These are phyloP conservation scores for Orbilia brochopaga DNA, from an alignment of 2,329 filamentous ascomycete species.

Conservation along the genomic window DNA sequence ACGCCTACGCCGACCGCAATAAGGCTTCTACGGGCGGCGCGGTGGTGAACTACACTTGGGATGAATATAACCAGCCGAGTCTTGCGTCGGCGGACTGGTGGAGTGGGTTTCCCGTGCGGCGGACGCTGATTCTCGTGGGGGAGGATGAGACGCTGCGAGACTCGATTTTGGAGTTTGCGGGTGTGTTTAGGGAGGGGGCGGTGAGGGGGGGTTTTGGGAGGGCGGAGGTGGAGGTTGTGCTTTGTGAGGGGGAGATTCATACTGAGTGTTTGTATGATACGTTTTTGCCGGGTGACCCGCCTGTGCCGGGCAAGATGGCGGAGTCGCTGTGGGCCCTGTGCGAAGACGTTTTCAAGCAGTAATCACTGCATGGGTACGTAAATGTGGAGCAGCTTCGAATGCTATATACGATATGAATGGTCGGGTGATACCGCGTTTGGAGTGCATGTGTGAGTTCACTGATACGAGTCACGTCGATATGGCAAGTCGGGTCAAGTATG, in stretches of 20 bases:
- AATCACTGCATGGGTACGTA: slow-evolving; percentile 3
- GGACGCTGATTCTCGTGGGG: slow-evolving; percentile 65
- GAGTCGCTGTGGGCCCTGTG: slow-evolving; percentile 30
- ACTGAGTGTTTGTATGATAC: slow-evolving; percentile 50
- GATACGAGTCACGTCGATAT: no score
- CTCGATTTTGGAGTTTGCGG: slow-evolving; percentile 63
- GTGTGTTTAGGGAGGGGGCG: slow-evolving; percentile 59
- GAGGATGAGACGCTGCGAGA: slow-evolving; percentile 66
- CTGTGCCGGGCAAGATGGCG: slow-evolving; percentile 40
- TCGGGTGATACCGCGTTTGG: no score
- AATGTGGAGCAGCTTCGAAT: background rate
- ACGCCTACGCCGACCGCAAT: slow-evolving; percentile 31
- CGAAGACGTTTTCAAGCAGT: slow-evolving; percentile 25
- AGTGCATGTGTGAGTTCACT: no score
- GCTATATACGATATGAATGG: no score
- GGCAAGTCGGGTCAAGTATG: no score
- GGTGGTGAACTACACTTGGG: slow-evolving; percentile 52
- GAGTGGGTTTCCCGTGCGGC: slow-evolving; percentile 60
- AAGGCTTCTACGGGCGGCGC: no score
- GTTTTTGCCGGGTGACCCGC: slow-evolving; percentile 15
- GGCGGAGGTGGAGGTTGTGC: slow-evolving; percentile 27
- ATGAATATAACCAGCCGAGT: slow-evolving; percentile 65
- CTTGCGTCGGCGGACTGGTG: slow-evolving; percentile 65
- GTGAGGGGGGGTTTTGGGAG: slow-evolving; percentile 22
- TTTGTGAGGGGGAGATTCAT: slow-evolving; percentile 48